Percentiles rank a stretch among this genome's conserved stretches.
Conservation (phyloP, 2,329 filamentous ascomycete genomes). For the Diplodia sapinea region DNA sequence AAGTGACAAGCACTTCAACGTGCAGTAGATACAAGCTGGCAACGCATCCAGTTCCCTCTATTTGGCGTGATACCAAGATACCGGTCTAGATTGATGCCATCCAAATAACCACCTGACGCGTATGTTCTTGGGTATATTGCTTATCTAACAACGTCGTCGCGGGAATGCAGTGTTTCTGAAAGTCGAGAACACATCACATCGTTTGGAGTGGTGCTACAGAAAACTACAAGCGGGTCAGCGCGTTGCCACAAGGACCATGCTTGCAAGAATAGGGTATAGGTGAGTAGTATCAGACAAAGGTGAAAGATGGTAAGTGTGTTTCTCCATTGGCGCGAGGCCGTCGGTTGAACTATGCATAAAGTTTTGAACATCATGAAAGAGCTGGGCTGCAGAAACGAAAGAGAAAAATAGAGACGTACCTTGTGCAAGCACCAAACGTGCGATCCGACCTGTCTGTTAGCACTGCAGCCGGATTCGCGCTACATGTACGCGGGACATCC, state of each 20-base stretch:
- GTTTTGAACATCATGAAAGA: constrained; percentile 26
- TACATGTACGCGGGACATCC: not conserved
- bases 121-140: no score
- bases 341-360: constrained; percentile 32
- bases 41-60: no score
- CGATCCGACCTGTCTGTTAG: not conserved
- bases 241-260: not conserved
- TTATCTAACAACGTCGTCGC: no score
- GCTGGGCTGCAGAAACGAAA: not conserved
- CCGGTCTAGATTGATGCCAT: no score
- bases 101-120: no score
- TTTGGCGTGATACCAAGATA: no score
- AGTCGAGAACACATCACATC: not conserved
- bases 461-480: not conserved
- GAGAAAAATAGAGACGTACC: not conserved
- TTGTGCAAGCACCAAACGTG: not conserved
- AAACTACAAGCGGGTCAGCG: constrained; percentile 5
- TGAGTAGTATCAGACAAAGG: constrained; percentile 21
- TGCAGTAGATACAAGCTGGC: no score
- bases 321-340: constrained; percentile 24
- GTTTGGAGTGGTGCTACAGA: not conserved
- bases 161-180: no score
- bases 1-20: no score
- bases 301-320: constrained; percentile 30
- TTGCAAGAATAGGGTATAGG: not conserved